Conservation (phyloP, 495 filamentous ascomycete genomes). For the Aspergillus homomorphus region DNA sequence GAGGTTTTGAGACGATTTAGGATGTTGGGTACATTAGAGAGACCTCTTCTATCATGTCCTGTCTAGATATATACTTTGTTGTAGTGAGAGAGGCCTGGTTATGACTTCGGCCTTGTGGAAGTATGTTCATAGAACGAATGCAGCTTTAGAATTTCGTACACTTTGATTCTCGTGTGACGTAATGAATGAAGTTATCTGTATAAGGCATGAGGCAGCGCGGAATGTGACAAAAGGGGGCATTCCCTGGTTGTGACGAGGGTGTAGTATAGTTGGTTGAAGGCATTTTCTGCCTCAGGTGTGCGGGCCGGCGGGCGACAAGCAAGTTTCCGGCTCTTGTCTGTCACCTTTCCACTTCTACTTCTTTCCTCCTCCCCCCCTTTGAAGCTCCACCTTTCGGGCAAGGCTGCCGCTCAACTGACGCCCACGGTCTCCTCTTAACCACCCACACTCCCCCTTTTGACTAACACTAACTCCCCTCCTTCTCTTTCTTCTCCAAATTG, state of each 20-base stretch:
- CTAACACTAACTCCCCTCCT: constrained; percentile 4
- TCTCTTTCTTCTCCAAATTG: constrained; percentile 3
- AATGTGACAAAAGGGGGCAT: not conserved
- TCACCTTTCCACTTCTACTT: constrained; percentile 2
- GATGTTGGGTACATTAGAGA: constrained; percentile 19
- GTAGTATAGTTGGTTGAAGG: no score
- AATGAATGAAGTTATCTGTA: not conserved
- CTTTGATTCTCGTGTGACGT: not conserved
- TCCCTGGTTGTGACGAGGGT: not conserved
- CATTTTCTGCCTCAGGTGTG: constrained; percentile 13
- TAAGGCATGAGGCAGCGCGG: not conserved
- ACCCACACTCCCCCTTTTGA: constrained; percentile 2
- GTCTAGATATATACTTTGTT: constrained; percentile 8
- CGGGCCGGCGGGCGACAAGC: constrained; percentile 2
- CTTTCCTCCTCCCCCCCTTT: not conserved
- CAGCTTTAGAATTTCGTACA: not conserved
- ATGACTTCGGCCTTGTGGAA: not conserved
- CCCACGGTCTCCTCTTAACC: not conserved
- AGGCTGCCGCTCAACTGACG: not conserved
- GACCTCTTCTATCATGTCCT: constrained; percentile 8
- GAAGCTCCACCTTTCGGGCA: constrained; percentile 5
- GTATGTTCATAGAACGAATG: not conserved
- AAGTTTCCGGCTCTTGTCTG: not conserved
- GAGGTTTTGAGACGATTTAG: constrained; percentile 28
- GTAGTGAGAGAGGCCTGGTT: not conserved